These are phyloP conservation scores for Rosa persica DNA, from an alignment of 306 rosid genomes.

Conservation along the genomic window DNA sequence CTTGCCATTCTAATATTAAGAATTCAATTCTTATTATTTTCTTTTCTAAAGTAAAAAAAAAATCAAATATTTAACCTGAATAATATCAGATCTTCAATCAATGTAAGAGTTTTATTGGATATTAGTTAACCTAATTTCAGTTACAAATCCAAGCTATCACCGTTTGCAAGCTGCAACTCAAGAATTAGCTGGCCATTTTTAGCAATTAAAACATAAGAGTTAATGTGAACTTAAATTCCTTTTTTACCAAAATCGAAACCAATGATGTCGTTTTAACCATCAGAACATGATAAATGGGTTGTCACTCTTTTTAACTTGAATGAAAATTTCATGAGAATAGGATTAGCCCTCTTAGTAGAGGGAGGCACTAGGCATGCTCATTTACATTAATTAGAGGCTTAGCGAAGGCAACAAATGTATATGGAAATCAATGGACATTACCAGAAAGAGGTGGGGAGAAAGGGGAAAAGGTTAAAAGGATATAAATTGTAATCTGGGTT, in stretches of 20 bases:
- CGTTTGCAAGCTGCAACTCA: neutral
- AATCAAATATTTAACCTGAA: neutral
- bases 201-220: neutral
- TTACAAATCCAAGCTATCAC: neutral
- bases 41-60: neutral
- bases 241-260: neutral
- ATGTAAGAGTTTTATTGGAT: neutral
- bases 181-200: neutral
- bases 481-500: neutral
- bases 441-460: neutral
- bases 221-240: neutral
- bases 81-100: neutral
- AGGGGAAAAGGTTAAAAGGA: neutral
- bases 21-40: neutral
- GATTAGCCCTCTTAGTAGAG: conserved; percentile 1
- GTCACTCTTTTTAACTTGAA: neutral
- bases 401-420: neutral
- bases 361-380: neutral
- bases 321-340: conserved; percentile 1
- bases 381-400: neutral
- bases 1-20: neutral
- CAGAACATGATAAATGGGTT: conserved; percentile 6
- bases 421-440: neutral
- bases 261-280: neutral
- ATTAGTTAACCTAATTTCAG: neutral